phyloP scores from a whole-genome alignment of 768 basidiomycete genomes.

The Lenzites betulinus region DNA sequence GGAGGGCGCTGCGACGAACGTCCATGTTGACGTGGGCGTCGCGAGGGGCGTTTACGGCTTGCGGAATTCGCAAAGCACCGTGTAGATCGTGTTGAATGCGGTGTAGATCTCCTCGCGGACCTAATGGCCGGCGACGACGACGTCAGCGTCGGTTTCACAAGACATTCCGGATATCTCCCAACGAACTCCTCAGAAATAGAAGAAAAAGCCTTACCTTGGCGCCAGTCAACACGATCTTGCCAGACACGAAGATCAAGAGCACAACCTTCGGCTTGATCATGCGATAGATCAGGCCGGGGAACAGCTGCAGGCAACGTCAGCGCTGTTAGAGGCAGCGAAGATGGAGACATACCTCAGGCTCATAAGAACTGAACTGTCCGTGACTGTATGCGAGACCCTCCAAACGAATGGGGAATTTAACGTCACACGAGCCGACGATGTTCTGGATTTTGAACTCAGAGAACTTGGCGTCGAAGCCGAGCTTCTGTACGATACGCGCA shows the following conservation, averaged over 20 bases:
- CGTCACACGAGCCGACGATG: constrained; percentile 97
- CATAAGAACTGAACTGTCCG: constrained; percentile 97
- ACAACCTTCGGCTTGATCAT: constrained; percentile 99
- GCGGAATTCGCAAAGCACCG: constrained; percentile 93
- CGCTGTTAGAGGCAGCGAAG: background rate
- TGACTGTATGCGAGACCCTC: constrained; percentile 98
- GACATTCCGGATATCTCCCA: background rate
- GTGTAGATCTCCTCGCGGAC: constrained; percentile 99
- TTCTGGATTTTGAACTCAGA: constrained; percentile 99
- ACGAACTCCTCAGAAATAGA: constrained; percentile 24
- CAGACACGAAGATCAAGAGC: constrained; percentile 96
- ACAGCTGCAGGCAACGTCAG: constrained; percentile 58
- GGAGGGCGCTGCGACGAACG: constrained; percentile 8
- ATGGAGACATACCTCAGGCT: constrained; percentile 78
- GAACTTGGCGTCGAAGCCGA: constrained; percentile 99
- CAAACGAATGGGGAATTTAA: constrained; percentile 97
- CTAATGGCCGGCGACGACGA: constrained; percentile 49
- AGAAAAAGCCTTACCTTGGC: constrained; percentile 78
- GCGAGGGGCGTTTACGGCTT: constrained; percentile 58
- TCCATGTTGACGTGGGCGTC: background rate
- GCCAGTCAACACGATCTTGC: constrained; percentile 98
- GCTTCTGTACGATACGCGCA: constrained; percentile 98
- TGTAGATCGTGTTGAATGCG: constrained; percentile 99
- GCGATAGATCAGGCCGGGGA: constrained; percentile 98
- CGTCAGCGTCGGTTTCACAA: constrained; percentile 20